Evolutionary conservation across 176 grass and related monocot genomes (phyloP).

Genomic region (Avena eriantha): DNA sequence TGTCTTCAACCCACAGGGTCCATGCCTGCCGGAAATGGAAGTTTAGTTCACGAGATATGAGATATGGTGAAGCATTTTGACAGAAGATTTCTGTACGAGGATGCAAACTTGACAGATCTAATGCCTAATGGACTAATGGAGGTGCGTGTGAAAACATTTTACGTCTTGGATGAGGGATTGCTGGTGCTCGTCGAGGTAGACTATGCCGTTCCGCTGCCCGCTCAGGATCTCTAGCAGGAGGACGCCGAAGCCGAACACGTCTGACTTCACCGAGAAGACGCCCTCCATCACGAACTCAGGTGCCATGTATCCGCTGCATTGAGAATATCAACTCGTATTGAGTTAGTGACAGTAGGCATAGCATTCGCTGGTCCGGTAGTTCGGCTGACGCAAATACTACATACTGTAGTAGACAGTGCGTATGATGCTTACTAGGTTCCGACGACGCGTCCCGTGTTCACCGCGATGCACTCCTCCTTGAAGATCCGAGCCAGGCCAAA

Average conservation of each 20-base stretch:
- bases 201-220: constrained; percentile 60
- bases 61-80: neutral
- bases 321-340: neutral
- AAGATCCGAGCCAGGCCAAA: constrained; percentile 92
- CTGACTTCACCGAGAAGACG: constrained; percentile 77
- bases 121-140: neutral
- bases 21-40: constrained; percentile 54
- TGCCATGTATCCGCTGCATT: constrained; percentile 79
- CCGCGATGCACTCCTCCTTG: constrained; percentile 53
- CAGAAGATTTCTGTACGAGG: no score
- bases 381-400: no score
- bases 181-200: constrained; percentile 61
- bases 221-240: constrained; percentile 85
- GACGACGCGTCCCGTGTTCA: constrained; percentile 71
- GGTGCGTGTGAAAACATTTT: neutral
- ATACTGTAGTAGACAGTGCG: no score
- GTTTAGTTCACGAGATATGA: no score
- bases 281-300: constrained; percentile 73
- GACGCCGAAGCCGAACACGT: constrained; percentile 83
- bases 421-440: constrained; percentile 53
- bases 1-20: constrained; percentile 58
- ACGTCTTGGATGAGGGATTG: constrained; percentile 66
- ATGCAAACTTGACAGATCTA: no score
- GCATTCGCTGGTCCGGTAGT: no score
- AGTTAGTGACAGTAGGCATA: no score